These are phyloP conservation scores for Endocladia muricata DNA, from an alignment of 31 red algal genomes.

Conservation along the genomic window DNA sequence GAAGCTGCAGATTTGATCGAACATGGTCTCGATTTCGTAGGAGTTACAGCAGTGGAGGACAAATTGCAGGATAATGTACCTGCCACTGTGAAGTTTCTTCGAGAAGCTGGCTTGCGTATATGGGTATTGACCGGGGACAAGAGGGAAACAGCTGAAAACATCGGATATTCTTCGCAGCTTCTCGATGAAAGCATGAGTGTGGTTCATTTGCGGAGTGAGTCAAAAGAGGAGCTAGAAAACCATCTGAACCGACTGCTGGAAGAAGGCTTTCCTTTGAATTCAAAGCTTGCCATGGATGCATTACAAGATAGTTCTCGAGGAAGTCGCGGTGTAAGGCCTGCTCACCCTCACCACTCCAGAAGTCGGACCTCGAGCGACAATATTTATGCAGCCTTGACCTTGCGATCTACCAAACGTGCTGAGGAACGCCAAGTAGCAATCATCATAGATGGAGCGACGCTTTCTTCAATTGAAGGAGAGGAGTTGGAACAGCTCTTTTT, in stretches of 20 bases:
- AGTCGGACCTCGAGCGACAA: background rate
- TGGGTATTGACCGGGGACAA: conserved; percentile 97
- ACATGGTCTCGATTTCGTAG: conserved; percentile 57
- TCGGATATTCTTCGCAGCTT: conserved; percentile 82
- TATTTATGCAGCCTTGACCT: conserved; percentile 7
- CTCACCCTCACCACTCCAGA: conserved; percentile 13
- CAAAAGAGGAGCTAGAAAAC: conserved; percentile 14
- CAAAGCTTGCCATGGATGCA: background rate
- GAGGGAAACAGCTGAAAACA: conserved; percentile 91
- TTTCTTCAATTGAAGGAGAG: conserved; percentile 55
- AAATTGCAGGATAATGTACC: conserved; percentile 81
- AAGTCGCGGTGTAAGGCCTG: background rate
- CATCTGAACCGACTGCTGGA: conserved; percentile 6
- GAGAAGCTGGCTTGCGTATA: conserved; percentile 84
- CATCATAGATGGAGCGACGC: conserved; percentile 79
- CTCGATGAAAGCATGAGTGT: conserved; percentile 68
- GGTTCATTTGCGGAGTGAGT: conserved; percentile 17
- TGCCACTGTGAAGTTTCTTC: conserved; percentile 75
- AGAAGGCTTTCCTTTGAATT: background rate
- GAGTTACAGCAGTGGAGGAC: conserved; percentile 90
- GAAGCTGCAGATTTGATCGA: conserved; percentile 59
- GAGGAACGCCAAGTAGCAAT: conserved; percentile 49
- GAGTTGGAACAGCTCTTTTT: conserved; percentile 72
- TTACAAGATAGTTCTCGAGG: background rate
- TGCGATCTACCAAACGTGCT: conserved; percentile 9